Evolutionary conservation across 305 asterid species (phyloP).

Genomic region (Rubia peregrina): DNA sequence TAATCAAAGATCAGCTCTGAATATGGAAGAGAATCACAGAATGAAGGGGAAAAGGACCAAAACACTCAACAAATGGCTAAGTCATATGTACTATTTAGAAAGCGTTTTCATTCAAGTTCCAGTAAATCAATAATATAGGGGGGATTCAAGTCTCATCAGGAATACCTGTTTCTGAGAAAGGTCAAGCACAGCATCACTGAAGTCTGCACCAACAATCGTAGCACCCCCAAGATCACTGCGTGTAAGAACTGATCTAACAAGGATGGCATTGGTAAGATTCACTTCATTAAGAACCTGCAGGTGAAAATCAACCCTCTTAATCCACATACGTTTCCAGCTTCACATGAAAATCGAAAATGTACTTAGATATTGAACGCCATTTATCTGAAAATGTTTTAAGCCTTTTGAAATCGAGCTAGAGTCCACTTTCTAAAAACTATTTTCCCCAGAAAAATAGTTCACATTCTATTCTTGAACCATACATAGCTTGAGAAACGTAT

Average conservation of each 20-base stretch:
- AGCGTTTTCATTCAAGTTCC: background rate
- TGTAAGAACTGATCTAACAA: conserved; percentile 77
- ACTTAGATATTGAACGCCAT: background rate
- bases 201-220: conserved; percentile 74
- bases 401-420: background rate
- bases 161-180: conserved; percentile 74
- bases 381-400: background rate
- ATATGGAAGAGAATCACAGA: conserved; percentile 5
- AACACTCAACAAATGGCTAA: background rate
- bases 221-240: conserved; percentile 96
- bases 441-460: background rate
- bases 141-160: background rate
- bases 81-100: background rate
- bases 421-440: too few species aligned
- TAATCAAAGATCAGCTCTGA: background rate
- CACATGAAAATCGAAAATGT: background rate
- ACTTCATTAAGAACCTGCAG: conserved; percentile 86
- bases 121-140: background rate
- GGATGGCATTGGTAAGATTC: conserved; percentile 81
- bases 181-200: conserved; percentile 83
- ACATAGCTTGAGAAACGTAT: background rate
- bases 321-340: background rate
- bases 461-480: background rate
- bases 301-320: background rate
- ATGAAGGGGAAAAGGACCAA: background rate